These are phyloP conservation scores for Solanum acaule DNA, from an alignment of 257 asterid species.

Conservation along the genomic window DNA sequence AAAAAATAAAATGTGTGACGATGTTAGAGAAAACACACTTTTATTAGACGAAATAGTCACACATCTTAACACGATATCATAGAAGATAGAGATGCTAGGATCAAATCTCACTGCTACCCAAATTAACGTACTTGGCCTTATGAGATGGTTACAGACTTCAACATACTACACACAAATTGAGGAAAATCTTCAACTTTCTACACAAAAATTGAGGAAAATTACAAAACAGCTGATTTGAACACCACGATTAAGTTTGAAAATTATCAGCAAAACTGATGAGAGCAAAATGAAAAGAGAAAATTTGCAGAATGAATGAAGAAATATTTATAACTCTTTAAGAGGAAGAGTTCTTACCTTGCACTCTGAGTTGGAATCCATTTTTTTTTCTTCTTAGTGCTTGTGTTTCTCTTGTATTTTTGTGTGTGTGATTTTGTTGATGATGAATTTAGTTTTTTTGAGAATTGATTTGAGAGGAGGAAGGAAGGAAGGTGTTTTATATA, in stretches of 20 bases:
- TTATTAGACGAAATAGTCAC: rapidly evolving
- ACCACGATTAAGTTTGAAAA: background rate
- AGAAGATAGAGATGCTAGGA: too few species aligned
- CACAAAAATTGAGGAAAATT: background rate
- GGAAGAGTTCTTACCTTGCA: background rate
- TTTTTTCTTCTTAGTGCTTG: background rate
- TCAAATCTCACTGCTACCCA: too few species aligned
- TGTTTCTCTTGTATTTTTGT: background rate
- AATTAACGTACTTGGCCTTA: too few species aligned
- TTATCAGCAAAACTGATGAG: background rate
- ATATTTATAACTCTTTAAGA: background rate
- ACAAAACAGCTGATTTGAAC: background rate
- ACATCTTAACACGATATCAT: too few species aligned
- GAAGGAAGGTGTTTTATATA: background rate
- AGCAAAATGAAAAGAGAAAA: background rate
- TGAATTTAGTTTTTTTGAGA: background rate
- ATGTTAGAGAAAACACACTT: too few species aligned
- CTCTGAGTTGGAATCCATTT: background rate
- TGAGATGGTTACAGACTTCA: too few species aligned
- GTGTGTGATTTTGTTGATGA: background rate
- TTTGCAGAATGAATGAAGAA: background rate
- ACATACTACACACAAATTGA: too few species aligned
- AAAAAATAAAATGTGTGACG: background rate
- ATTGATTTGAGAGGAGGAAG: background rate
- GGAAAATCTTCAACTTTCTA: too few species aligned